Conservation (phyloP, 352 stramenopile species). For the Phytophthora nicotianae region DNA sequence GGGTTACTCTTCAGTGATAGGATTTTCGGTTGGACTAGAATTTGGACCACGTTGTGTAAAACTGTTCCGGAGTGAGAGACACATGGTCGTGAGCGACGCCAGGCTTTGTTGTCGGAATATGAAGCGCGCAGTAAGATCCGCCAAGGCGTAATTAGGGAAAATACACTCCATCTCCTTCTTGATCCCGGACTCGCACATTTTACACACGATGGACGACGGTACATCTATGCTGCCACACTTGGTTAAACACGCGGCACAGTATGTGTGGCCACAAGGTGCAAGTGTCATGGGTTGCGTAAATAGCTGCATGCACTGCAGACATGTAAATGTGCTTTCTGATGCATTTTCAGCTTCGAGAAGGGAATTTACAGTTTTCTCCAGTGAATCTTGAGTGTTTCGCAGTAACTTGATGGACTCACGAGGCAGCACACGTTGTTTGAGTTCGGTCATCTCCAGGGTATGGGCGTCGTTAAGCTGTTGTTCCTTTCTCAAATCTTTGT, state of each 20-base stretch:
- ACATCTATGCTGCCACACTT: slow-evolving; percentile 39
- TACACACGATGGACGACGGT: slow-evolving; percentile 61
- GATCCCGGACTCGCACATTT: slow-evolving; percentile 39
- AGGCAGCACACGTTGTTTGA: slow-evolving; percentile 57
- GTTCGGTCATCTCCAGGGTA: slow-evolving; percentile 49
- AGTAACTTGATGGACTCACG: slow-evolving; percentile 57
- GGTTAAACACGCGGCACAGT: slow-evolving; percentile 59
- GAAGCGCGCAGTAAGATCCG: slow-evolving; percentile 74
- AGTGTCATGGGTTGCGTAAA: slow-evolving; percentile 73
- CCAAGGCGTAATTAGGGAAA: slow-evolving; percentile 72
- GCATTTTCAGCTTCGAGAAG: slow-evolving; percentile 70
- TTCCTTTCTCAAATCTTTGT: slow-evolving; percentile 44
- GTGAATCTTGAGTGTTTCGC: slow-evolving; percentile 61
- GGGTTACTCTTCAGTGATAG: slow-evolving; percentile 10
- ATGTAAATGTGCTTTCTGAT: slow-evolving; percentile 80
- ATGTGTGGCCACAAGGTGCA: slow-evolving; percentile 74
- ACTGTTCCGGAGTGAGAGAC: slow-evolving; percentile 66
- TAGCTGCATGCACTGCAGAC: slow-evolving; percentile 72
- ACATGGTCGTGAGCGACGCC: slow-evolving; percentile 67
- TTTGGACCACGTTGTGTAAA: slow-evolving; percentile 44
- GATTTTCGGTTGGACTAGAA: slow-evolving; percentile 13
- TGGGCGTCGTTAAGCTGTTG: slow-evolving; percentile 45
- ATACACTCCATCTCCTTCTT: slow-evolving; percentile 49
- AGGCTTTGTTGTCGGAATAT: slow-evolving; percentile 78
- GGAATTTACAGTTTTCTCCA: slow-evolving; percentile 70